Percentiles rank a stretch among this genome's conserved stretches.
These are phyloP conservation scores for Fusarium vanettenii DNA, from an alignment of 2,329 filamentous ascomycete genomes.

Conservation along the genomic window DNA sequence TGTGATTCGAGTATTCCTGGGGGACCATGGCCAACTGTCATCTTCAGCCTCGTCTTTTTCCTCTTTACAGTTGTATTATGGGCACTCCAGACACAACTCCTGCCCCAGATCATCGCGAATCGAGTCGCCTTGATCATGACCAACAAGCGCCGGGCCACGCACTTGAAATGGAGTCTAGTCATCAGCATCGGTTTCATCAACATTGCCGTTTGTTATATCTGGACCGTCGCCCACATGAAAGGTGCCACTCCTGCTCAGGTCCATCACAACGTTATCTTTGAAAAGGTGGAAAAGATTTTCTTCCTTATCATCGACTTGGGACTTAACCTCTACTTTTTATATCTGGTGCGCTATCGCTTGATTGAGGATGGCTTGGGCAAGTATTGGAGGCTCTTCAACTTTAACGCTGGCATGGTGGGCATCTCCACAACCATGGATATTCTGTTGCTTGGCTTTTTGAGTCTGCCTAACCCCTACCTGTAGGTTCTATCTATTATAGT, in stretches of 20 bases:
- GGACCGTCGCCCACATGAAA: conserved; percentile 51
- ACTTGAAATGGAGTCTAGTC: conserved; percentile 52
- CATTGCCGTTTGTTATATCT: conserved; percentile 54
- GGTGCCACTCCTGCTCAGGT: conserved; percentile 12
- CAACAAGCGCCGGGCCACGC: conserved; percentile 47
- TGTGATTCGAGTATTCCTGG: fast-evolving
- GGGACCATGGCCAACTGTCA: not conserved
- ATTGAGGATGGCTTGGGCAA: conserved; percentile 61
- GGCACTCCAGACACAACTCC: conserved; percentile 51
- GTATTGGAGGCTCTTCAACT: conserved; percentile 61
- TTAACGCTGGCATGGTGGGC: conserved; percentile 60
- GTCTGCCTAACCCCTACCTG: conserved; percentile 31
- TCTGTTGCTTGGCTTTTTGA: conserved; percentile 39
- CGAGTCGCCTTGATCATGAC: conserved; percentile 56
- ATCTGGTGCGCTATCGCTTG: conserved; percentile 57
- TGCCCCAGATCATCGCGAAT: conserved; percentile 59
- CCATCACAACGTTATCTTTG: conserved; percentile 35
- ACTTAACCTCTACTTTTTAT: conserved; percentile 63
- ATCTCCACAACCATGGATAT: conserved; percentile 62
- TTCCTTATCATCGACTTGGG: conserved; percentile 60
- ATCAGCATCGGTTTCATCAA: conserved; percentile 51
- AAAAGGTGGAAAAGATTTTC: conserved; percentile 55
- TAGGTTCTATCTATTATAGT: conserved; percentile 13
- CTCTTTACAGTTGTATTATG: conserved; percentile 21
- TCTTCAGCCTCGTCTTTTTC: conserved; percentile 14